Evolutionary conservation across 2,329 filamentous ascomycete genomes (phyloP), one percentile per base, ranked within the genome.

Genomic region (Tolypocladium sp.): DNA sequence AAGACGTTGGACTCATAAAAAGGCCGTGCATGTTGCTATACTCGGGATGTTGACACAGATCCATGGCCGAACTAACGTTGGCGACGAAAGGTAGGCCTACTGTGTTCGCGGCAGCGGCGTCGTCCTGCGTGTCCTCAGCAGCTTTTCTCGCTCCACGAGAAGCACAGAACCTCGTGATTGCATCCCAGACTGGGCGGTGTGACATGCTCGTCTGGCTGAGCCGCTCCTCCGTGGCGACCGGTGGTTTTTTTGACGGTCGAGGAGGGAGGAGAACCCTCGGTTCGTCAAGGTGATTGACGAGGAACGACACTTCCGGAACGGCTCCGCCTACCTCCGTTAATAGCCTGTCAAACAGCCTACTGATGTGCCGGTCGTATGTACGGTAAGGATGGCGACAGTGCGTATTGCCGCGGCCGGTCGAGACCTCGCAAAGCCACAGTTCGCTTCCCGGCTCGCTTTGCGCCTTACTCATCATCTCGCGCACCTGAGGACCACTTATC

Each of bases 201-300:
- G 70, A 69, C 52, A 76, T 53, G 42, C 73, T 60, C 0, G 62
- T 68, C 1, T 71, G 40, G 3, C 55, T 63, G n/a, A 73, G 62
- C n/a, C 3, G 20, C n/a, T 0, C 35, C 33, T 15, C 40, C 0
- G 56, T 2, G 1, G 27, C 1, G 41, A 13, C 4, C 57, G 20
- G 17, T 25, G 38, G 57, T 25, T 13, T 7, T 4, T 8, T 22
- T 13, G 69, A 30, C 30, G 30, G 30, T 30, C 30, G 30, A 30
- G 30, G 30, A 30, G 30, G 70, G 12, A 73, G 44, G 17, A 80
- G 9, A 2, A 79, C 73, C 5, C 73, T 67, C 1, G 79, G 77
- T 60, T 82, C 78, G 55, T 82, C 78, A 4, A 81, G 67, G 41
- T 76, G 73, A 53, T 81, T 82, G 20, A 80, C 67, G 0, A 80